A percentile compares a stretch with the other conserved stretches of the same genome.
Conservation (phyloP, 805 yeast genomes). For the Spathaspora girioi region DNA sequence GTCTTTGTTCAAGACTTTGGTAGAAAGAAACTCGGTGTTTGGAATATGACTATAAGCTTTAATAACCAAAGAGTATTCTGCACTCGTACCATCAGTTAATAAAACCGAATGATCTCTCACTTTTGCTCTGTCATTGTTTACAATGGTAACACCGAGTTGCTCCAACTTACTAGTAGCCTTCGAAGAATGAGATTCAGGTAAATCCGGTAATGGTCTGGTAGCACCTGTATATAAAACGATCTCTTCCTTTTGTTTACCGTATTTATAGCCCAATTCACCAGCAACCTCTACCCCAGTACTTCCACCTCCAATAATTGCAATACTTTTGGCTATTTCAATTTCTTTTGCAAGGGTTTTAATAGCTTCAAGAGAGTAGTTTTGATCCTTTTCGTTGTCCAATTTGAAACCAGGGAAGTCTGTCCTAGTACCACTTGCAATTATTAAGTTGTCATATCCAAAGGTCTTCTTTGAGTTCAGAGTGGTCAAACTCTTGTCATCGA, state of each 20-base stretch:
- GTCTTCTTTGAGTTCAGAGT: conserved; percentile 9
- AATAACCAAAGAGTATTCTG: conserved; percentile 26
- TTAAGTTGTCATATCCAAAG: conserved; percentile 26
- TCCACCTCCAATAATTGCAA: conserved; percentile 41
- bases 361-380: conserved; percentile 12
- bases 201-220: conserved; percentile 10
- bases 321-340: conserved; percentile 18
- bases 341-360: conserved; percentile 12
- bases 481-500: conserved; percentile 16
- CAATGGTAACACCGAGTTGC: conserved; percentile 18
- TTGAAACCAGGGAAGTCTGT: conserved; percentile 21
- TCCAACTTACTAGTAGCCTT: conserved; percentile 14
- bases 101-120: conserved; percentile 9
- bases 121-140: conserved; percentile 13
- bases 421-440: conserved; percentile 32
- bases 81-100: conserved; percentile 15
- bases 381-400: conserved; percentile 15
- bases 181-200: conserved; percentile 2
- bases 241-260: conserved; percentile 9
- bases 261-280: conserved; percentile 29
- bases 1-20: conserved; percentile 15
- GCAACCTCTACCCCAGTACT: conserved; percentile 36
- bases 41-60: conserved; percentile 24
- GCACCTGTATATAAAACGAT: conserved; percentile 23
- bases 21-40: conserved; percentile 28